phyloP scores from a whole-genome alignment of 257 asterid species.

The Nicotiana benthamiana region DNA sequence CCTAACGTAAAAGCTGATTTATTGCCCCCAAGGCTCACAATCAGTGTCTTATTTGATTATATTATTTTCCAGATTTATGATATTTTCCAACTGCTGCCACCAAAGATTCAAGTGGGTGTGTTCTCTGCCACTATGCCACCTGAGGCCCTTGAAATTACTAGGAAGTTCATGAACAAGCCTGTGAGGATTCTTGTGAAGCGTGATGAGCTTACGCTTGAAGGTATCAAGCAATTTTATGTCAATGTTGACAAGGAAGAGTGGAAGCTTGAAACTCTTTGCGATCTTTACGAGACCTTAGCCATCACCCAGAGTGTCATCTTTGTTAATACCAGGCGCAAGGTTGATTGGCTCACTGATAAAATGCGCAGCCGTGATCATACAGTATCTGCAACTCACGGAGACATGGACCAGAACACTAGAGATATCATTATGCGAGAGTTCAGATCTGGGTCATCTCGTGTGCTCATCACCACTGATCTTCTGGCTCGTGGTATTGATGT shows the following conservation, averaged over 20 bases:
- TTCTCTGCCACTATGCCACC: conserved; percentile 51
- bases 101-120: conserved; percentile 42
- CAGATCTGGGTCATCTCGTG: conserved; percentile 64
- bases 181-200: conserved; percentile 43
- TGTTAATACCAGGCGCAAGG: conserved; percentile 44
- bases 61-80: conserved; percentile 29
- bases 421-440: conserved; percentile 47
- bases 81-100: conserved; percentile 42
- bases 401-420: conserved; percentile 45
- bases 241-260: conserved; percentile 37
- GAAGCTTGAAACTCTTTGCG: conserved; percentile 40
- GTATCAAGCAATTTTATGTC: conserved; percentile 38
- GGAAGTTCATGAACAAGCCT: conserved; percentile 45
- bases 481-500: conserved; percentile 82
- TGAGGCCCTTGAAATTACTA: conserved; percentile 43
- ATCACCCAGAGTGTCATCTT: conserved; percentile 46
- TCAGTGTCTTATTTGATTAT: background rate
- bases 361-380: conserved; percentile 44
- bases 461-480: conserved; percentile 72
- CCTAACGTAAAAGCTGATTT: background rate
- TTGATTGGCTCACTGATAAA: conserved; percentile 43
- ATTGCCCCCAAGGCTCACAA: background rate
- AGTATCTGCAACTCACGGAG: conserved; percentile 43
- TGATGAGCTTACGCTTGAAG: conserved; percentile 45
- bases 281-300: conserved; percentile 40